phyloP scores from a whole-genome alignment of 345 rosid genomes.

The Populus pruinosa region DNA sequence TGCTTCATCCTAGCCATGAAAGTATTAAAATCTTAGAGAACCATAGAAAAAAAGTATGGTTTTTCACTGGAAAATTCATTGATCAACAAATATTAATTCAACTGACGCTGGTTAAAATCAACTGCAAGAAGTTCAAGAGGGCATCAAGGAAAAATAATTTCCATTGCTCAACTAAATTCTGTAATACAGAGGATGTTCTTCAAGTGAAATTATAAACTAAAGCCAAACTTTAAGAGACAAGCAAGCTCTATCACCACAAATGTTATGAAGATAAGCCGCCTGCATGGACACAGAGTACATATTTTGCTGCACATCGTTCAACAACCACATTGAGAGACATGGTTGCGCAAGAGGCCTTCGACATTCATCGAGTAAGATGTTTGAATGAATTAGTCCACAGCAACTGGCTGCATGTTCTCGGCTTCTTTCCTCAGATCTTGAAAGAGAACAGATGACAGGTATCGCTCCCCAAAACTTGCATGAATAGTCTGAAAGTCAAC shows the following conservation, averaged over 20 bases:
- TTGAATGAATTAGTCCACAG: conserved; percentile 53
- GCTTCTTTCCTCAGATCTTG: conserved; percentile 89
- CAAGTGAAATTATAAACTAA: neutral
- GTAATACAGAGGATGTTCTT: neutral
- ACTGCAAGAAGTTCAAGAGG: neutral
- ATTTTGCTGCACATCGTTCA: neutral
- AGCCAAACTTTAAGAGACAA: neutral
- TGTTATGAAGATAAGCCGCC: neutral
- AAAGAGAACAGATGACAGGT: conserved; percentile 75
- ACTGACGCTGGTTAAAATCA: neutral
- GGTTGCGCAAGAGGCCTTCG: neutral
- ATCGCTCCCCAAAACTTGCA: conserved; percentile 94
- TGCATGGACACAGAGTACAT: neutral
- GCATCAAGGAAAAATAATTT: neutral
- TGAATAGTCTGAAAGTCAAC: conserved; percentile 60
- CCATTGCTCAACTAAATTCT: neutral
- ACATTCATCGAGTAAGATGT: neutral
- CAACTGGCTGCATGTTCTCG: conserved; percentile 82
- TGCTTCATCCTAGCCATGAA: neutral
- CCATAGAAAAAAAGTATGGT: neutral
- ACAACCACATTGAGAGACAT: neutral
- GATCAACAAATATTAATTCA: neutral
- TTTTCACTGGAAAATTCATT: neutral
- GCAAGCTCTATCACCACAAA: neutral
- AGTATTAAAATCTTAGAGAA: neutral